Base-by-base conservation (phyloP, 148 eudicot species). In the Rhododendron ferrugineum region DNA sequence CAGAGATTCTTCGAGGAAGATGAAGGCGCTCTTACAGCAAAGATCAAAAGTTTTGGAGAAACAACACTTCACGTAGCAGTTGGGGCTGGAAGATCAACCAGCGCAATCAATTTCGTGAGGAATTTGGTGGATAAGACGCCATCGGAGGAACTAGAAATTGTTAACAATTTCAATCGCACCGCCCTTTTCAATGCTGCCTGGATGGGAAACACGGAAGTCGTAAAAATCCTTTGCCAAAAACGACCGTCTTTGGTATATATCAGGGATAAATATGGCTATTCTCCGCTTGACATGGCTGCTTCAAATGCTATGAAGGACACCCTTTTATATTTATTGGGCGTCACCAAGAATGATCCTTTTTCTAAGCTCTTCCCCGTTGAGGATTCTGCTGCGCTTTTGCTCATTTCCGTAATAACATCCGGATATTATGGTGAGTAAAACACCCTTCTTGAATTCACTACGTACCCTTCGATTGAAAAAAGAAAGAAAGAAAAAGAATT, bases 31-130 rank as follows among this genome's bases (percentile, higher is more conserved):
- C 4, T 79, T 13, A 79, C 62, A 2, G 54, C 54, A 0, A 13
- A 50, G 54, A 50, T 50, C 54, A 11, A 11, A 11, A 10, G 3
- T 2, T 3, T 13, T 16, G 16, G 40, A 34, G 16, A 42, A 3
- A 88, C 87, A 23, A 62, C 86, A 34, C 83, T 88, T 8, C 80
- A 70, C 30, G 1, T 86, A 3, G 88, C 80, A 15, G 84, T 80
- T 72, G 81, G 49, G 66, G 56, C 85, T 10, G 86, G 80, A 42
- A 85, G 36, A 28, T 68, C 83, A 26, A 40, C 3, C 14, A 13
- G 16, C 11, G 3, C 54, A 50, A 11, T 58, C 13, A 34, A 86
- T 77, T 87, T 87, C 85, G 84, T 84, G 0, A 54, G 42, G 64
- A 79, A 87, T 37, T 54, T 87, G 49, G 56, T 84, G 47, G 40